Conservation (phyloP, 495 filamentous ascomycete genomes). For the Hypoxylon trugodes region DNA sequence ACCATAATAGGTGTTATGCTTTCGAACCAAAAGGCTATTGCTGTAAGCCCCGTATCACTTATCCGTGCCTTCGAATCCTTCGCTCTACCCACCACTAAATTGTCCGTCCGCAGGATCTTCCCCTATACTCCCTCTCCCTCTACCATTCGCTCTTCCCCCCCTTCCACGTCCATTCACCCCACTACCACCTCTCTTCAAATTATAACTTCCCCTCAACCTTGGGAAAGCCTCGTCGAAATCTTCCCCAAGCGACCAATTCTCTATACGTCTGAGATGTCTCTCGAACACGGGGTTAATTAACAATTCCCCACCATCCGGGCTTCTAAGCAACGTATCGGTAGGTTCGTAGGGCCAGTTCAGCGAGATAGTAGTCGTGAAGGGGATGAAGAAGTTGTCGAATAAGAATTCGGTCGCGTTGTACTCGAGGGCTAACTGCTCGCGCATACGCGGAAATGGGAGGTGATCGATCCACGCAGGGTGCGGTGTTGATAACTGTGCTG, state of each 20-base stretch:
- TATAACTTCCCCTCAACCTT: conserved; percentile 62
- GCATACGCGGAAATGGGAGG: conserved; percentile 77
- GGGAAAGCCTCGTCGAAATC: conserved; percentile 72
- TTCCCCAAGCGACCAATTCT: conserved; percentile 81
- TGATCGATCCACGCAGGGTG: conserved; percentile 85
- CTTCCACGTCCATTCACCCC: neutral
- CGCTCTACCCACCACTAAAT: neutral
- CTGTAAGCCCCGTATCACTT: too few species aligned
- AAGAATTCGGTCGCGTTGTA: conserved; percentile 56
- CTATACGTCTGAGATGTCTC: conserved; percentile 69
- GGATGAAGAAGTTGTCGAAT: conserved; percentile 83
- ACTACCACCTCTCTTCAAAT: conserved; percentile 35
- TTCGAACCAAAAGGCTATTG: too few species aligned
- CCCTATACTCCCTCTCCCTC: conserved; percentile 6
- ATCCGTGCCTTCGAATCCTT: too few species aligned
- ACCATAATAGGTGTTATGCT: too few species aligned
- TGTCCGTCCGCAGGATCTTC: neutral
- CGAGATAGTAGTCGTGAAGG: conserved; percentile 74
- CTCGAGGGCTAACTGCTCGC: conserved; percentile 64
- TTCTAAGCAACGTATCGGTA: conserved; percentile 65
- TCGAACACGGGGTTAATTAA: conserved; percentile 84
- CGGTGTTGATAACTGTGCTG: conserved; percentile 65
- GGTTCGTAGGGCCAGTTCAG: conserved; percentile 83
- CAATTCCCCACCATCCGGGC: conserved; percentile 64
- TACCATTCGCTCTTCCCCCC: conserved; percentile 12